A percentile compares a stretch with the other conserved stretches of the same genome.
These are phyloP conservation scores for Cryptosporidium ubiquitum DNA, from an alignment of 169 alveolate genomes.

Conservation along the genomic window DNA sequence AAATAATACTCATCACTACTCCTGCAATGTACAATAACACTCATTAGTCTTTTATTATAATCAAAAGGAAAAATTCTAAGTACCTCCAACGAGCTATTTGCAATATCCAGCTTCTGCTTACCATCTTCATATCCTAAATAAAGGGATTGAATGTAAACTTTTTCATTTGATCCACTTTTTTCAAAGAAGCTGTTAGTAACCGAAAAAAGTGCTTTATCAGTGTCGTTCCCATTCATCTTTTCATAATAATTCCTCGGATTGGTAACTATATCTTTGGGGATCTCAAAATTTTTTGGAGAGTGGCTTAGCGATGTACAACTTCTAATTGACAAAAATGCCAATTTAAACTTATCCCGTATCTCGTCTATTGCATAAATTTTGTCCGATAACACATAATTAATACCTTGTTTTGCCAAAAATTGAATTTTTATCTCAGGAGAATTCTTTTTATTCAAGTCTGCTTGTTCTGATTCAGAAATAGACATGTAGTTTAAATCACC, in stretches of 20 bases:
- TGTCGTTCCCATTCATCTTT: constrained; percentile 52
- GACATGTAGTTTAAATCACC: background rate
- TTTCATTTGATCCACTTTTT: background rate
- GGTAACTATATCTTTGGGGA: constrained; percentile 8
- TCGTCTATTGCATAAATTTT: background rate
- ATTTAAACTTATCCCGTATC: background rate
- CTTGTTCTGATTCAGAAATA: background rate
- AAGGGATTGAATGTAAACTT: constrained; percentile 7
- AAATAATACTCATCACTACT: background rate
- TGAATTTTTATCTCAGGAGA: background rate
- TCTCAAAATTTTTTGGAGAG: constrained; percentile 25
- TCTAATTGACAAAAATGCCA: constrained; percentile 40
- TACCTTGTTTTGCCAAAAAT: background rate
- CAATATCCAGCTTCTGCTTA: background rate
- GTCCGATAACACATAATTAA: background rate
- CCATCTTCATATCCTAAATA: background rate
- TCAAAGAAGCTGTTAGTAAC: constrained; percentile 63
- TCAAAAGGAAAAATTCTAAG: constrained; percentile 67
- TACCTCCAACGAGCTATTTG: constrained; percentile 17
- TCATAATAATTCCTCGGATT: constrained; percentile 11
- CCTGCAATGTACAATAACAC: constrained; percentile 40
- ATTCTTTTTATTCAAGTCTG: background rate
- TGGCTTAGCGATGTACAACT: constrained; percentile 68
- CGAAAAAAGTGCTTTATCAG: constrained; percentile 61
- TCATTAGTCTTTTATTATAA: constrained; percentile 59